These are phyloP conservation scores for Tremellales sp. DNA, from an alignment of 1,284 basidiomycete species.

Conservation along the genomic window DNA sequence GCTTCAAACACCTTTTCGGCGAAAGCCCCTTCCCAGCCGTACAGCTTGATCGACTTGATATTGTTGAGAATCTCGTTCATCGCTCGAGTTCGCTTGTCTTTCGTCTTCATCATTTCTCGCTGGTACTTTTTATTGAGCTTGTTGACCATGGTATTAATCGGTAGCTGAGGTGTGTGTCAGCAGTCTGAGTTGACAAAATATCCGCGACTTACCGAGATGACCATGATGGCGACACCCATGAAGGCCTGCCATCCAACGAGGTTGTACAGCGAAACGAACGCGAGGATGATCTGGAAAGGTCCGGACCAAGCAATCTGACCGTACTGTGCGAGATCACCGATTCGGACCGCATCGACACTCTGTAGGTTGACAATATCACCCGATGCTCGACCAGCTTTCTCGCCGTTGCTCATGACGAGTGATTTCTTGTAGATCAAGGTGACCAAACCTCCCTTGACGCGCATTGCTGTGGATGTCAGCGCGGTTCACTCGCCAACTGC, in stretches of 20 bases:
- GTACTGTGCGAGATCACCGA: constrained; percentile 84
- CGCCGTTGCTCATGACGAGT: constrained; percentile 77
- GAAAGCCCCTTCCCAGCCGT: constrained; percentile 77
- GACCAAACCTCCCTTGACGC: constrained; percentile 81
- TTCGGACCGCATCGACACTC: constrained; percentile 71
- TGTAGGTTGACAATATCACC: constrained; percentile 95
- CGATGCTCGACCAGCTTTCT: constrained; percentile 65
- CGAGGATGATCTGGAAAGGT: constrained; percentile 65
- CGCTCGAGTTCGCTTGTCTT: constrained; percentile 55
- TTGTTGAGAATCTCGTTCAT: constrained; percentile 69
- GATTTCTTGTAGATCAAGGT: constrained; percentile 82
- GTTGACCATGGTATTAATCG: constrained; percentile 74
- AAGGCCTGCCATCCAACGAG: constrained; percentile 90
- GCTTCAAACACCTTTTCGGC: constrained; percentile 64
- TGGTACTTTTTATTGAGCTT: constrained; percentile 73
- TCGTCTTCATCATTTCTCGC: constrained; percentile 85
- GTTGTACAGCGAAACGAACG: constrained; percentile 82
- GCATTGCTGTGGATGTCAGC: constrained; percentile 71
- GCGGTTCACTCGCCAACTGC: not conserved
- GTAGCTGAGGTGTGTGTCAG: constrained; percentile 43
- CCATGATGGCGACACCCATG: constrained; percentile 87
- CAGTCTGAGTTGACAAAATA: constrained; percentile 4
- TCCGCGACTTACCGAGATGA: constrained; percentile 54
- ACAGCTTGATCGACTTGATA: constrained; percentile 67
- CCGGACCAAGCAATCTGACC: constrained; percentile 55